A percentile compares a stretch with the other conserved stretches of the same genome.
Conservation (phyloP, 495 filamentous ascomycete genomes). For the Penicillium salamii region DNA sequence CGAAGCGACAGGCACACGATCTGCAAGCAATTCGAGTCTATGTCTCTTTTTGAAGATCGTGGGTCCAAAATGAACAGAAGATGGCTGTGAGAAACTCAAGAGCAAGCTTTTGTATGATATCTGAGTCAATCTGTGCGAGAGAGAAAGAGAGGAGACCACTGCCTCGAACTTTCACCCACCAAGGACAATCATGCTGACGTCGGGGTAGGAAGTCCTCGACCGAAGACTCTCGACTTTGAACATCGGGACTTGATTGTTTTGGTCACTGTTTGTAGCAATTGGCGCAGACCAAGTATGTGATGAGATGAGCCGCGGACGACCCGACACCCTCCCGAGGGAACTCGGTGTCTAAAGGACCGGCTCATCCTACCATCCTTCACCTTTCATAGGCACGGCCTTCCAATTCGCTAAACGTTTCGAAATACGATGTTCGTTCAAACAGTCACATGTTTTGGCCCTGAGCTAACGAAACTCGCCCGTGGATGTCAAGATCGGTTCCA, state of each 20-base stretch:
- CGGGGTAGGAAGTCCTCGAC: conserved; percentile 20
- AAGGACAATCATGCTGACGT: conserved; percentile 39
- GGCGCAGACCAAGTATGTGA: not conserved
- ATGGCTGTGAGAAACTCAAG: no score
- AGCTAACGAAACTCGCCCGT: not conserved
- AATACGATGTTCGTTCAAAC: not conserved
- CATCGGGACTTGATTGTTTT: not conserved
- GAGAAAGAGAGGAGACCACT: not conserved
- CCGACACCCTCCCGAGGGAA: conserved; percentile 11
- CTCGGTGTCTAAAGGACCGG: conserved; percentile 28
- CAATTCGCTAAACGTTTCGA: not conserved
- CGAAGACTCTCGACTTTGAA: not conserved
- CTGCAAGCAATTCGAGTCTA: no score
- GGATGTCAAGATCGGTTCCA: conserved; percentile 8
- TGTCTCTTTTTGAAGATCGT: no score
- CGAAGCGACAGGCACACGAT: no score
- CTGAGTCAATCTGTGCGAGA: no score
- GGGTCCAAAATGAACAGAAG: no score
- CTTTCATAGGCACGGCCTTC: conserved; percentile 27
- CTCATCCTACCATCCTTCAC: conserved; percentile 28
- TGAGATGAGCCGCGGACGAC: conserved; percentile 11
- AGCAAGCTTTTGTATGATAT: no score
- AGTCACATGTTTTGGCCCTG: not conserved
- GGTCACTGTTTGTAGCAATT: not conserved
- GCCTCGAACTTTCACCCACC: not conserved